phyloP scores from a whole-genome alignment of 352 stramenopile species.

The Pythium sp. region DNA sequence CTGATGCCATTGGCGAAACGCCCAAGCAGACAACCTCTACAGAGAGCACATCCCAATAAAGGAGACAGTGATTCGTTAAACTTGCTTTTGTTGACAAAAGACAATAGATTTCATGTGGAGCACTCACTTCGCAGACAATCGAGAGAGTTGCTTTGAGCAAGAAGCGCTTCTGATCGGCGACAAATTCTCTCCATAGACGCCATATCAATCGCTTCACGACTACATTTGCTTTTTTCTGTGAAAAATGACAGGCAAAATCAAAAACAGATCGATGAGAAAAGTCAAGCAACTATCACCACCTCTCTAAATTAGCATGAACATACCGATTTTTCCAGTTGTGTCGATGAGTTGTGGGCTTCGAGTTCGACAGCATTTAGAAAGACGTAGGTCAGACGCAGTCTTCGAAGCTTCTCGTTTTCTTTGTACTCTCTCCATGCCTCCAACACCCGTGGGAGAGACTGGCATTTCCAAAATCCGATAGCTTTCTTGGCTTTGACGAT shows the following conservation, averaged over 20 bases:
- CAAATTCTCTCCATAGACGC: conserved; percentile 50
- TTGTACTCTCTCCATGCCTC: conserved; percentile 41
- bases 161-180: conserved; percentile 59
- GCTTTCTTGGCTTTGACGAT: conserved; percentile 50
- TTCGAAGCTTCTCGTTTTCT: conserved; percentile 25
- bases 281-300: not conserved
- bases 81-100: not conserved
- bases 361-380: conserved; percentile 64
- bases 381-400: conserved; percentile 43
- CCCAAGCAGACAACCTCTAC: conserved; percentile 62
- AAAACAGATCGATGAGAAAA: not conserved
- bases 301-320: not conserved
- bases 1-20: conserved; percentile 65
- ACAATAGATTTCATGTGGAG: not conserved
- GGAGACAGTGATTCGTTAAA: not conserved
- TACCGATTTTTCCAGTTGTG: conserved; percentile 46
- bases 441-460: conserved; percentile 58
- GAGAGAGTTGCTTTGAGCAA: conserved; percentile 66
- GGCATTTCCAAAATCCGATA: conserved; percentile 65
- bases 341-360: conserved; percentile 67
- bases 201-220: conserved; percentile 44
- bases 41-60: not conserved
- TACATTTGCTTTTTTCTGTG: conserved; percentile 42
- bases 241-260: not conserved
- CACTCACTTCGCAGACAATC: conserved; percentile 60